Conservation (phyloP, 257 asterid genomes). For the Lithospermum erythrorhizon region DNA sequence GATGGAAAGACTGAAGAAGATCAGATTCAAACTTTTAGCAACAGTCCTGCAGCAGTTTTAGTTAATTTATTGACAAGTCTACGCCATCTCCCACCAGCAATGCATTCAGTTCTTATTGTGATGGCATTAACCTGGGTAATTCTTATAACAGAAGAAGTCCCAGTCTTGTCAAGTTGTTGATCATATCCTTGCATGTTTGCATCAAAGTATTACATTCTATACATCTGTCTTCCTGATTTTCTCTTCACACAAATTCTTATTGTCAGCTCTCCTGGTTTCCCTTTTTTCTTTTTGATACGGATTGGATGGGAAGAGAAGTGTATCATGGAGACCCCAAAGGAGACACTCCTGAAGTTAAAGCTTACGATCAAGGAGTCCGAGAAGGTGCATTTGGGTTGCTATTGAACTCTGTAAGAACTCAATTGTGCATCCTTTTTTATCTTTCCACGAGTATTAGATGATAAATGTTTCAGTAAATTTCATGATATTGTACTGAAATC, state of each 20-base stretch:
- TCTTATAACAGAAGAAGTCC: not conserved
- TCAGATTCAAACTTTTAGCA: conserved; percentile 33
- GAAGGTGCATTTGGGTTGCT: conserved; percentile 99
- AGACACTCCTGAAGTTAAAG: conserved; percentile 50
- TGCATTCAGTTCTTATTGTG: conserved; percentile 91
- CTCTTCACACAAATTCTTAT: conserved; percentile 9
- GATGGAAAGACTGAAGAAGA: conserved; percentile 35
- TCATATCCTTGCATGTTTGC: not conserved
- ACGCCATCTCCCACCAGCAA: conserved; percentile 95
- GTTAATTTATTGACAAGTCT: conserved; percentile 87
- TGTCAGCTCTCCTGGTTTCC: conserved; percentile 94
- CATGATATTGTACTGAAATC: conserved; percentile 1
- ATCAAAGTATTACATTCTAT: too few species aligned
- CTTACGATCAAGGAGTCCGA: conserved; percentile 94
- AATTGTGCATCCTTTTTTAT: conserved; percentile 26
- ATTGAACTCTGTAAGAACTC: conserved; percentile 99
- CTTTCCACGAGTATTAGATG: conserved; percentile 13
- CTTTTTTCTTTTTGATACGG: conserved; percentile 92
- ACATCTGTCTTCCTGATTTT: conserved; percentile 1
- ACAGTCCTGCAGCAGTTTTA: conserved; percentile 96
- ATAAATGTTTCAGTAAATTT: conserved; percentile 5
- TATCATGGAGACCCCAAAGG: conserved; percentile 95
- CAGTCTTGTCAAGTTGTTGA: conserved; percentile 1
- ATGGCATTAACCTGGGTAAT: conserved; percentile 99
- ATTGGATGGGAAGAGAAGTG: conserved; percentile 99